Base-by-base conservation (phyloP, 148 eudicot species). In the Silene conica region DNA sequence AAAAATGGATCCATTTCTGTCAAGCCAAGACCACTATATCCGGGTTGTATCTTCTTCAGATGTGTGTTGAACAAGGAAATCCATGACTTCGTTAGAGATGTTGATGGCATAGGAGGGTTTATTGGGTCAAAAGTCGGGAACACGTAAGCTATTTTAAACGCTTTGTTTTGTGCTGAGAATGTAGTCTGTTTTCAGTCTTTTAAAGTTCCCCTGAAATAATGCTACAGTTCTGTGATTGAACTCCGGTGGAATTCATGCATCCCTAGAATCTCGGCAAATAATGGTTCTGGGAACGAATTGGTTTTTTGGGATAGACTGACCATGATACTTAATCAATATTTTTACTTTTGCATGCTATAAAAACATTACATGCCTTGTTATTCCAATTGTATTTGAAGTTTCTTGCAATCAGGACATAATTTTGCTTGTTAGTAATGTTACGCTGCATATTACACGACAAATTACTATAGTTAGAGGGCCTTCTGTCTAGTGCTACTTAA, bases 41-140 rank as follows among this genome's bases (percentile, higher is more conserved):
- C 97, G 12, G 95, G 99, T 50, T 85, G 89, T 70, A 79, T 92
- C 63, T 92, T 92, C 77, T 74, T 96, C 70, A 86, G 82, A 8
- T 92, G 99, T 83, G 87, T 92, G 75, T 8, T 96, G 85, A 84
- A 90, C 86, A 90, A 83, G 92, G 97, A 92, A 64, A 45, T 89
- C 25, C 99, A 92, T 73, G 96, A 92, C 76, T 96, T 89, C 75
- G 80, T 96, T 56, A 84, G 88, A 82, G 96, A 90, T 70, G 75
- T 76, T 72, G 83, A 82, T 23, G 96, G 96, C 22, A 85, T 96
- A 71, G 91, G 92, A 75, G 96, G 96, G 62, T 96, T 96, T 78
- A 66, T 90, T 74, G 96, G 94, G 76, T 83, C 85, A 62, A 89
- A 78, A 85, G 97, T 90, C 56, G 97, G 96, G 80, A 96, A 92